Base-by-base conservation (phyloP, 116 monocot genomes). In the Dioscorea cayenensis region DNA sequence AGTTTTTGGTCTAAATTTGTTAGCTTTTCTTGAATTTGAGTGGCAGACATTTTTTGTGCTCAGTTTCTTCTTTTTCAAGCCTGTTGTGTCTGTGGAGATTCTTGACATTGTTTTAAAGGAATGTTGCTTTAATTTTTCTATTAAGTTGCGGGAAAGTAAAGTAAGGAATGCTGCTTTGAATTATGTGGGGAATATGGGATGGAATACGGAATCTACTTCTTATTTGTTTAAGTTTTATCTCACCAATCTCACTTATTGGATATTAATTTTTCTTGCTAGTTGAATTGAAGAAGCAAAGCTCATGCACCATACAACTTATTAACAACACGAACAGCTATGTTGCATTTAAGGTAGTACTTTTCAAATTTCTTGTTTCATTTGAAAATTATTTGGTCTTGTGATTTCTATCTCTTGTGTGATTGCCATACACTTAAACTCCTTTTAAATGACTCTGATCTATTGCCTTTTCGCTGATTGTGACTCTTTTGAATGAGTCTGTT, bases 241-340 rank as follows among this genome's bases (percentile, higher is more conserved):
- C 14, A 55, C 17, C n/a, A 55, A 43, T 12, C 8, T 12, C 43
- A 43, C 43, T 55, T 55, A 55, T 14, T 76, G 19, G 62, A 60
- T 68, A 25, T 58, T 23, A 18, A 4, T 43, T 7, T 20, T 25
- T 59, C 50, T 50, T 71, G 60, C 6, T 73, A 89, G 91, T 91
- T 77, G 84, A 95, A 65, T 67, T 90, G 84, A 90, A 87, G 83
- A 84, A 86, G 77, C 89, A 89, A 74, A 89, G 91, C 77, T 86
- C 85, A 3, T 95, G 95, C 66, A 68, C 78, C 0, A 74, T 95
- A 60, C 78, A 83, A 49, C 87, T 95, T 38, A 64, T 76, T 18
- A 95, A 95, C 55, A 91, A 83, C 72, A 77, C 89, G 52, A 66
- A 79, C 36, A 66, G 86, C 35, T 89, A 87, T 83, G 85, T 91